Percentiles rank a stretch among this genome's conserved stretches.
Conservation (phyloP, 164 flowering plant genomes). For the Vitis cinerea region DNA sequence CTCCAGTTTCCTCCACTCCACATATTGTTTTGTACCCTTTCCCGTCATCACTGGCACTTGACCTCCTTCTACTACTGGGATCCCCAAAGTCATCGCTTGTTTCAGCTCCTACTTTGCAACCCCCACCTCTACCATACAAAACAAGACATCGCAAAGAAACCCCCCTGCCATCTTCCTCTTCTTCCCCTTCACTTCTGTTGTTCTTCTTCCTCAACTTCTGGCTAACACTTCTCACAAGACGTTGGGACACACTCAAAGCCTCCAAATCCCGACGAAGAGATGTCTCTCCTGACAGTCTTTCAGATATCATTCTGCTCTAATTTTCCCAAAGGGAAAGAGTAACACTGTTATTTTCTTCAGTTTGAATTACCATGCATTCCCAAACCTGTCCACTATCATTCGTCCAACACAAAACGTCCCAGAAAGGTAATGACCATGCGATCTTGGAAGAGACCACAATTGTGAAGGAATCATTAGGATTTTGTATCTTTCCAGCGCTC, state of each 20-base stretch:
- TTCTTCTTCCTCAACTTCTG: conserved; percentile 61
- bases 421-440: not conserved
- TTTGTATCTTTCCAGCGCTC: no score
- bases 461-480: no score
- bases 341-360: not conserved
- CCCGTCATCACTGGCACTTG: conserved; percentile 65
- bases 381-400: not conserved
- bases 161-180: conserved; percentile 48
- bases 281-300: conserved; percentile 35
- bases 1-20: conserved; percentile 56
- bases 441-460: not conserved
- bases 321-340: not conserved
- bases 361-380: not conserved
- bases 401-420: not conserved
- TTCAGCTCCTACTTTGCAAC: conserved; percentile 92
- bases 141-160: conserved; percentile 67
- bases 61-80: conserved; percentile 53
- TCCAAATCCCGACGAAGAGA: conserved; percentile 53
- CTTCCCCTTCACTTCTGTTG: conserved; percentile 41
- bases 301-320: conserved; percentile 26
- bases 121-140: conserved; percentile 76
- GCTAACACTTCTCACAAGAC: conserved; percentile 70
- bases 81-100: conserved; percentile 66
- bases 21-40: conserved; percentile 47
- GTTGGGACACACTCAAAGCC: conserved; percentile 61